Conservation (phyloP, 352 stramenopile genomes). For the Globisporangium cystogenes region DNA sequence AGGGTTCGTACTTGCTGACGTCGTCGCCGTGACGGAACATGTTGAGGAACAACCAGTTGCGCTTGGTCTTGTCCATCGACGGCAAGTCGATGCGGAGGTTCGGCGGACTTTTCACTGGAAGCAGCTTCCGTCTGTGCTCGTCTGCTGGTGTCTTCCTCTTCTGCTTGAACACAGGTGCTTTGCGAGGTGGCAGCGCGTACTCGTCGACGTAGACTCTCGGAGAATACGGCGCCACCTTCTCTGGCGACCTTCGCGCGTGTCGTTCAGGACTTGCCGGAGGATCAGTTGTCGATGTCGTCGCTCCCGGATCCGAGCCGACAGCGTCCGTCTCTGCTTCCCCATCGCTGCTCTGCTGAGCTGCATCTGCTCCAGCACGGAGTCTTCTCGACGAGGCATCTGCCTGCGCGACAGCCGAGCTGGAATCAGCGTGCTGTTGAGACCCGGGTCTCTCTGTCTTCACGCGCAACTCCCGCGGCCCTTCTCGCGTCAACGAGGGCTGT, state of each 20-base stretch:
- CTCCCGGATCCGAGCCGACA: background rate
- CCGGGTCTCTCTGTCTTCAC: background rate
- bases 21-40: constrained; percentile 75
- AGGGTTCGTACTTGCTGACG: constrained; percentile 60
- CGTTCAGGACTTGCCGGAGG: background rate
- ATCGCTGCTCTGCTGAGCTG: background rate
- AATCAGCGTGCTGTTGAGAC: background rate
- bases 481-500: constrained; percentile 1
- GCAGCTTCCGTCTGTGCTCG: constrained; percentile 25
- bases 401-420: background rate
- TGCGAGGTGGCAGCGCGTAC: constrained; percentile 26
- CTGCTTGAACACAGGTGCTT: constrained; percentile 33
- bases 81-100: constrained; percentile 44
- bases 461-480: constrained; percentile 11
- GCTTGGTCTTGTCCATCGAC: constrained; percentile 57
- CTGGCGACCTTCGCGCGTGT: constrained; percentile 1
- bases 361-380: background rate
- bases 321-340: background rate
- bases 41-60: constrained; percentile 73
- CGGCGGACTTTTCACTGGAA: constrained; percentile 41
- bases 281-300: background rate
- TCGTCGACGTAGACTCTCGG: constrained; percentile 18
- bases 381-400: background rate
- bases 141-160: constrained; percentile 22
- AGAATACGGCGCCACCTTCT: constrained; percentile 3